Evolutionary conservation across 2,329 filamentous ascomycete genomes (phyloP).

Genomic region (Pseudocercospora crystallina): DNA sequence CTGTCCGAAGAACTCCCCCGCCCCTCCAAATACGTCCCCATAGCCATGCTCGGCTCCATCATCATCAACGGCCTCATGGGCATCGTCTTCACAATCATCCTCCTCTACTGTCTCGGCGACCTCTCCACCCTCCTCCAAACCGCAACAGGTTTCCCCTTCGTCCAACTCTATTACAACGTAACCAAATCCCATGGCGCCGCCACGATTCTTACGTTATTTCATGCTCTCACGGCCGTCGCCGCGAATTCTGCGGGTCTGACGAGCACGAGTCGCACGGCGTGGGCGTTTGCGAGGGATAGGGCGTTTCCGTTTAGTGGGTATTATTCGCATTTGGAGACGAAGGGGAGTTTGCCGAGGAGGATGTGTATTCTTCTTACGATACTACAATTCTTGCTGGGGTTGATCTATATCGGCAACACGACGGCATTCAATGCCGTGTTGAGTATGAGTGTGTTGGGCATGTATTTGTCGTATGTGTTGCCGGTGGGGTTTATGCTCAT

Average conservation of each 20-base stretch:
- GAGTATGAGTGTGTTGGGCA: conserved; percentile 16
- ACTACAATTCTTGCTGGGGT: conserved; percentile 15
- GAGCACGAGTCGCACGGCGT: conserved; percentile 38
- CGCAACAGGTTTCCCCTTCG: conserved; percentile 26
- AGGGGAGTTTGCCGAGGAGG: conserved; percentile 6
- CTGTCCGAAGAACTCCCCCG: conserved; percentile 26
- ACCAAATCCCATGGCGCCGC: conserved; percentile 24
- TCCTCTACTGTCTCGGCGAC: conserved; percentile 25
- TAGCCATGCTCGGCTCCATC: conserved; percentile 25
- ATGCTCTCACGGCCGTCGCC: conserved; percentile 33
- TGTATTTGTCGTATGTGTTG: conserved; percentile 18
- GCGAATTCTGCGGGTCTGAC: conserved; percentile 36
- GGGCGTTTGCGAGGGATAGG: conserved; percentile 39
- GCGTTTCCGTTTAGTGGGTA: conserved; percentile 36
- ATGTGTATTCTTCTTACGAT: conserved; percentile 16
- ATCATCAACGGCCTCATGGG: conserved; percentile 23
- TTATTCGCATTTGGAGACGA: conserved; percentile 16
- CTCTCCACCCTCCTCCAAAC: conserved; percentile 23
- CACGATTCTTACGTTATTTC: conserved; percentile 35
- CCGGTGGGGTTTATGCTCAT: conserved; percentile 27
- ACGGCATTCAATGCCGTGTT: conserved; percentile 19
- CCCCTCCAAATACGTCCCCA: conserved; percentile 24
- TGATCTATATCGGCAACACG: conserved; percentile 20
- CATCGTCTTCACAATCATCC: conserved; percentile 17
- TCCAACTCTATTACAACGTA: conserved; percentile 27